Evolutionary conservation across 129 eudicot species (phyloP).

Genomic region (Centaurea solstitialis): DNA sequence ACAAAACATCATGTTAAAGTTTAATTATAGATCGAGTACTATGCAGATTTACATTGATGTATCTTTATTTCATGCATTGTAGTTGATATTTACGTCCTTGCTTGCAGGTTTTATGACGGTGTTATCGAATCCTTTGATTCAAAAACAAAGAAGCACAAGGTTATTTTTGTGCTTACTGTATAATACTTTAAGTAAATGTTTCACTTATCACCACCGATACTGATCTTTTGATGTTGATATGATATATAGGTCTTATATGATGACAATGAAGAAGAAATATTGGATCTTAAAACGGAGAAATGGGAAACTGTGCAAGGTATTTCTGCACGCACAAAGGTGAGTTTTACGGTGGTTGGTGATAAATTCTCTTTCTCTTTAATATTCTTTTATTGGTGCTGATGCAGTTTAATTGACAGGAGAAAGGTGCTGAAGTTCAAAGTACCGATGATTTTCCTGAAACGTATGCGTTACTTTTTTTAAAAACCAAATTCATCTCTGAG

Average conservation of each 20-base stretch:
- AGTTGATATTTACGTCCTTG: conserved; percentile 15
- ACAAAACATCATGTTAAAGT: not conserved
- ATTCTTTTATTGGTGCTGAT: conserved; percentile 3
- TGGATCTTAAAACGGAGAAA: conserved; percentile 46
- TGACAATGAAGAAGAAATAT: conserved; percentile 62
- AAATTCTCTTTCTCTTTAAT: not conserved
- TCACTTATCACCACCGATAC: not conserved
- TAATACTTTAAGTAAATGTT: not conserved
- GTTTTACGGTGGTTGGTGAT: not conserved
- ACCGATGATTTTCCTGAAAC: conserved; percentile 54
- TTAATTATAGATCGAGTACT: not conserved
- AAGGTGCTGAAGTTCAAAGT: conserved; percentile 37
- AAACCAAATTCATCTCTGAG: not conserved
- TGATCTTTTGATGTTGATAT: not conserved
- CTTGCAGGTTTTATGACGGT: conserved; percentile 80
- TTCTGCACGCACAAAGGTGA: conserved; percentile 35
- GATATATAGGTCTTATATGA: conserved; percentile 52
- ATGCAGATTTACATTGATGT: not conserved
- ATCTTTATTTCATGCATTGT: conserved; percentile 5
- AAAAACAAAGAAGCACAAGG: conserved; percentile 60
- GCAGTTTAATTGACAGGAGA: conserved; percentile 38
- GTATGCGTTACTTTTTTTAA: conserved; percentile 46
- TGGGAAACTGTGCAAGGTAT: conserved; percentile 58
- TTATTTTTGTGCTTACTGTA: conserved; percentile 23
- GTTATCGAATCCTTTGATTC: conserved; percentile 54